A percentile compares a stretch with the other conserved stretches of the same genome.
These are phyloP conservation scores for Metarhizium anisopliae DNA, from an alignment of 2,329 filamentous ascomycete genomes.

Conservation along the genomic window DNA sequence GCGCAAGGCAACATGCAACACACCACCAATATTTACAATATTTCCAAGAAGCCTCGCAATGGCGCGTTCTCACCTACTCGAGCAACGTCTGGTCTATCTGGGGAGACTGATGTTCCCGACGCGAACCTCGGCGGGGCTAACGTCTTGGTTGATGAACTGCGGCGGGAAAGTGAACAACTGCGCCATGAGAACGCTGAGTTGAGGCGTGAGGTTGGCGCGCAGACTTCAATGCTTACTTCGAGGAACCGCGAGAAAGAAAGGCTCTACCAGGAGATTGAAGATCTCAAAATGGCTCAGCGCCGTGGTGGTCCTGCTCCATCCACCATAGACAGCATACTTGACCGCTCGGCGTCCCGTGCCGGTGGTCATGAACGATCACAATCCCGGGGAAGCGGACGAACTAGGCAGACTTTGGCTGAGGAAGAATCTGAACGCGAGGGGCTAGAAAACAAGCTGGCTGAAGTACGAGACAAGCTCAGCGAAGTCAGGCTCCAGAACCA, in stretches of 20 bases:
- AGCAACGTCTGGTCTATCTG: slow-evolving; percentile 40
- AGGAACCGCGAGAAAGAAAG: slow-evolving; percentile 91
- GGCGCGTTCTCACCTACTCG: slow-evolving; percentile 36
- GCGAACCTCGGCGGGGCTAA: slow-evolving; percentile 49
- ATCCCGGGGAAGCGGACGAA: slow-evolving; percentile 64
- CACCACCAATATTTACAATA: slow-evolving; percentile 59
- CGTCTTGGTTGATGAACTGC: slow-evolving; percentile 68
- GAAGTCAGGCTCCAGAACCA: slow-evolving; percentile 83
- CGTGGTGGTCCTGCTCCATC: slow-evolving; percentile 53
- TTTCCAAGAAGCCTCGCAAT: slow-evolving; percentile 44
- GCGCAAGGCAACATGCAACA: slow-evolving; percentile 36
- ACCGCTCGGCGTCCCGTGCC: slow-evolving; percentile 84
- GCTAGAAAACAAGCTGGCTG: slow-evolving; percentile 73
- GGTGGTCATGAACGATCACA: slow-evolving; percentile 59
- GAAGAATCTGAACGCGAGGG: slow-evolving; percentile 78
- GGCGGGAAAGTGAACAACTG: slow-evolving; percentile 61
- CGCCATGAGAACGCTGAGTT: slow-evolving; percentile 89
- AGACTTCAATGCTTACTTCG: slow-evolving; percentile 95
- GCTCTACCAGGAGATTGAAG: slow-evolving; percentile 93
- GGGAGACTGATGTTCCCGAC: slow-evolving; percentile 40
- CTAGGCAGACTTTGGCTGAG: slow-evolving; percentile 48
- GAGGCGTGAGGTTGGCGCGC: slow-evolving; percentile 83
- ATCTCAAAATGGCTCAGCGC: slow-evolving; percentile 80
- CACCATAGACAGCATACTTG: slow-evolving; percentile 81
- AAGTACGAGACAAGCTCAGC: slow-evolving; percentile 78